Evolutionary conservation across 2,329 filamentous ascomycete genomes (phyloP), one percentile per base, ranked within the genome.

Genomic region (Mycosphaerella sp.): DNA sequence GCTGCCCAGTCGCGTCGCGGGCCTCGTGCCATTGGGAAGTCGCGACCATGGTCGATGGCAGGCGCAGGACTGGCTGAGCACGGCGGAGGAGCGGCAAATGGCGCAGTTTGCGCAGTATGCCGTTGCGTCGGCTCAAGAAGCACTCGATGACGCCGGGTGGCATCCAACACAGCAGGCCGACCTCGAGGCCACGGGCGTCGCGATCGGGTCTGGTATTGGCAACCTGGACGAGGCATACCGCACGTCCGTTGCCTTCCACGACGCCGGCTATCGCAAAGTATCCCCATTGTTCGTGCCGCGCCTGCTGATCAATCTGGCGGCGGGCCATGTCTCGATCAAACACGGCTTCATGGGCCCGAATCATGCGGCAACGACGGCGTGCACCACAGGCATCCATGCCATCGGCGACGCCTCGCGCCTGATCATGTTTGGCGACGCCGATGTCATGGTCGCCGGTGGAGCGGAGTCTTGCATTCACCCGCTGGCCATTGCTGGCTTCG

Each of bases 391-490:
- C 9, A 88, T 91, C 1, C 93, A 98, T 71, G 89, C 90, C 1
- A 84, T 98, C 44, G 93, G 91, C 14, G 93, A 98, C 68, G 93
- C 93, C 5, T 84, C 87, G n/a, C 82, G 91, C 14, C 88, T 96
- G 66, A 91, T 98, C 55, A 81, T 85, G n/a, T 84, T 84, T 64
- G 90, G 89, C 6, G 91, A 97, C 66, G 91, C 91, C 41, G 80
- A 95, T 68, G 85, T 97, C 49, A 97, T 98, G 89, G 73, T 98
- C 7, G 89, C 93, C n/a, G 93, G 93, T 37, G 91, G 91, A 25
- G 82, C 91, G 7, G 93, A 98, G 70, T 89, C 91, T 0, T 98
- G 93, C 68, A 91, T 98, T 50, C 91, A 98, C 66, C 93, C 93
- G 8, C 77, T 98, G 39, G 87, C 91, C 1, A 86, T 97, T 60